Evolutionary conservation across 352 stramenopile species (phyloP).

Genomic region (Phytopythium sindhum): DNA sequence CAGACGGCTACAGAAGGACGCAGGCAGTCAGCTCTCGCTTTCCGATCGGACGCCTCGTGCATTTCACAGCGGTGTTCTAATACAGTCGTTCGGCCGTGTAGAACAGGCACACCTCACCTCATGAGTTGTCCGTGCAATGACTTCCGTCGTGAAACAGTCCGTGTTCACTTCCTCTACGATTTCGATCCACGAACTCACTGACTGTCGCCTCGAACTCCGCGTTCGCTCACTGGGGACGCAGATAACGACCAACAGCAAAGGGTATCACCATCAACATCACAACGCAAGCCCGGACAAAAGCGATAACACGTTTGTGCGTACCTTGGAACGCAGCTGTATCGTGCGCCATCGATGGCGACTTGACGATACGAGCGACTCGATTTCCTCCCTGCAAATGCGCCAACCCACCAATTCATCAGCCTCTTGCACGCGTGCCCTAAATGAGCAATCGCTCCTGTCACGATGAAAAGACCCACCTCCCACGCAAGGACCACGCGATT

Average conservation of each 20-base stretch:
- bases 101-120: not conserved
- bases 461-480: constrained; percentile 36
- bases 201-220: not conserved
- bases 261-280: not conserved
- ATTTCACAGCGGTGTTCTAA: not conserved
- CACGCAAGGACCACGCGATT: constrained; percentile 63
- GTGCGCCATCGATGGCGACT: constrained; percentile 45
- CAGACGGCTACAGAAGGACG: not conserved
- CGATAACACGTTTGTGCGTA: constrained; percentile 7
- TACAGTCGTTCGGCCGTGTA: constrained; percentile 1
- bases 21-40: not conserved
- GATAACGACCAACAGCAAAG: not conserved
- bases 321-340: constrained; percentile 36
- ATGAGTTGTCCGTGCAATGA: not conserved
- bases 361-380: constrained; percentile 41
- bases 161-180: not conserved
- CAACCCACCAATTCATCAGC: too few species aligned
- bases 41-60: not conserved
- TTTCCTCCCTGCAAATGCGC: constrained; percentile 22
- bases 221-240: not conserved
- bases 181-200: not conserved
- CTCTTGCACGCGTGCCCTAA: too few species aligned
- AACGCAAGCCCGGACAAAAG: too few species aligned
- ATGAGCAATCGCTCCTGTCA: not conserved
- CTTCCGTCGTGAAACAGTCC: not conserved